Percentiles rank a stretch among this genome's conserved stretches.
Evolutionary conservation across 2,329 filamentous ascomycete genomes (phyloP).

Genomic region (Thielaviopsis populi): DNA sequence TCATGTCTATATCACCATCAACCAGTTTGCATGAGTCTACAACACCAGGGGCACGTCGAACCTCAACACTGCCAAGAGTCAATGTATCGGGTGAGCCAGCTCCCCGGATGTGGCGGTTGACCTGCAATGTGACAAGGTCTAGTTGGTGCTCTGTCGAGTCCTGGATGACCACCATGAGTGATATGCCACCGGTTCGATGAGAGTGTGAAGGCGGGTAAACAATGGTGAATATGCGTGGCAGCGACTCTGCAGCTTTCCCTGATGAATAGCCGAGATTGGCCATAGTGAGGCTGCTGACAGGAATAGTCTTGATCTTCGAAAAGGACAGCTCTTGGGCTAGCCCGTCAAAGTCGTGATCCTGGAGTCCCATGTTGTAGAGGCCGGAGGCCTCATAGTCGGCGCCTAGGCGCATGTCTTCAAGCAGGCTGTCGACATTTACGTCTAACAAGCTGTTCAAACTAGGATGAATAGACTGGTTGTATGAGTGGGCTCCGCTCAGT

Average conservation of each 20-base stretch:
- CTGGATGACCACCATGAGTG: constrained; percentile 53
- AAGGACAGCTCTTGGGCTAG: constrained; percentile 59
- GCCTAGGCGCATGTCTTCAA: constrained; percentile 51
- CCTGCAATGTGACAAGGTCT: constrained; percentile 12
- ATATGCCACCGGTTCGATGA: constrained; percentile 37
- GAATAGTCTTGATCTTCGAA: constrained; percentile 52
- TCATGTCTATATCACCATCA: constrained; percentile 51
- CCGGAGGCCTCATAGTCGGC: constrained; percentile 43
- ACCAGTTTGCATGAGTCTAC: constrained; percentile 57
- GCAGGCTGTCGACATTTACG: constrained; percentile 50
- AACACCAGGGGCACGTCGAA: constrained; percentile 49
- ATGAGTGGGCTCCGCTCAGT: constrained; percentile 38
- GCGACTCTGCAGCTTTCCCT: neutral
- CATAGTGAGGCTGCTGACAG: constrained; percentile 42
- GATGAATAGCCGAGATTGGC: constrained; percentile 39
- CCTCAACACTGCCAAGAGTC: constrained; percentile 27
- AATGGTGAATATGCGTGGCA: constrained; percentile 48
- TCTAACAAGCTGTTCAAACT: constrained; percentile 50
- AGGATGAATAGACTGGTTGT: constrained; percentile 33
- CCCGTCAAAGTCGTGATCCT: constrained; percentile 52
- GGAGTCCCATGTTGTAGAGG: constrained; percentile 56
- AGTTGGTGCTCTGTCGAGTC: constrained; percentile 53
- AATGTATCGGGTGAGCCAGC: constrained; percentile 6
- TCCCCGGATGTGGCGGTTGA: constrained; percentile 8
- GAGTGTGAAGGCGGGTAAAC: constrained; percentile 41